These are phyloP conservation scores for Lycium barbarum DNA, from an alignment of 257 asterid species.

Conservation along the genomic window DNA sequence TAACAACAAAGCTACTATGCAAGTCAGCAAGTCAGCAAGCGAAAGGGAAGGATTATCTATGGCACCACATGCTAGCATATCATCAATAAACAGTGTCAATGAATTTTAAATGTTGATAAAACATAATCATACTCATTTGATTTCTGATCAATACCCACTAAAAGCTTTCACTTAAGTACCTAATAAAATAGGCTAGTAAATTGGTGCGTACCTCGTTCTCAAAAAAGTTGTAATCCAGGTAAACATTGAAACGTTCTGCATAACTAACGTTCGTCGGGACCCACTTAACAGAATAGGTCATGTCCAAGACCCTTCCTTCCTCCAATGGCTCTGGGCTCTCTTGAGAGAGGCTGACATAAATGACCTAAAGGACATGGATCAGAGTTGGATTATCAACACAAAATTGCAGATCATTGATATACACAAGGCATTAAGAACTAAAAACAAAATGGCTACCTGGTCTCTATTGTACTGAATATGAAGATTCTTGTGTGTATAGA, in stretches of 20 bases:
- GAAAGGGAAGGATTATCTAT: too few relatives aligned
- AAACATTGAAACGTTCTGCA: slow-evolving; percentile 94
- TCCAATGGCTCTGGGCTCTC: slow-evolving; percentile 82
- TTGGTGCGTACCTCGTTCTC: slow-evolving; percentile 84
- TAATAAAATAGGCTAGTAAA: not conserved
- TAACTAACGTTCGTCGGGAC: slow-evolving; percentile 70
- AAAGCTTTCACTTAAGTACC: too few relatives aligned
- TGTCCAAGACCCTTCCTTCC: slow-evolving; percentile 69
- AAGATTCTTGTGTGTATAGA: slow-evolving; percentile 60
- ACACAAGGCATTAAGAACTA: not conserved
- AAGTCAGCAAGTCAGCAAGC: too few relatives aligned
- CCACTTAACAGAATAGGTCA: slow-evolving; percentile 97
- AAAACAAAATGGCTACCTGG: slow-evolving; percentile 43
- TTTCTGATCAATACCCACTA: too few relatives aligned
- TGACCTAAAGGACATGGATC: slow-evolving; percentile 54
- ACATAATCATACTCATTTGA: too few relatives aligned
- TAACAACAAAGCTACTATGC: not conserved
- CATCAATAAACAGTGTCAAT: too few relatives aligned
- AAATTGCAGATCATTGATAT: not conserved
- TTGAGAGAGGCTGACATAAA: slow-evolving; percentile 93
- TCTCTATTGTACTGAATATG: slow-evolving; percentile 56
- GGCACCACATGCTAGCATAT: too few relatives aligned
- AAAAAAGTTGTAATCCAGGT: slow-evolving; percentile 93
- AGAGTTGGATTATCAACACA: not conserved
- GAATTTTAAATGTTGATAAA: too few relatives aligned